These are phyloP conservation scores for Gliomastix tumulicola DNA, from an alignment of 2,329 filamentous ascomycete genomes.

Conservation along the genomic window DNA sequence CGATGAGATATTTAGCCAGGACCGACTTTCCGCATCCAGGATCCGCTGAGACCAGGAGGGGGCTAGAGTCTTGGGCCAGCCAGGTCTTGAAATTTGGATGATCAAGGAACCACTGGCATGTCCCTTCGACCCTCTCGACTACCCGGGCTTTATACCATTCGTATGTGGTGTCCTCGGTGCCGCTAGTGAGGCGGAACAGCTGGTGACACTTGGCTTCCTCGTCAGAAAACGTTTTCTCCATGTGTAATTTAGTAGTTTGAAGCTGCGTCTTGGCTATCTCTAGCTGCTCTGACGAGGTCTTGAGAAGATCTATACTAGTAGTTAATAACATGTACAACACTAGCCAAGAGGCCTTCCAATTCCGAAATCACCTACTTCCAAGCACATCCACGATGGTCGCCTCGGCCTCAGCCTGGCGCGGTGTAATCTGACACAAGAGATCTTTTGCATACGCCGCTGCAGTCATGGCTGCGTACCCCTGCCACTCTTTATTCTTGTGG, in stretches of 20 bases:
- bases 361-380: too few species aligned
- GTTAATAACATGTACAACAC: too few species aligned
- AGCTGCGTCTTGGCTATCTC: too few species aligned
- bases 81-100: constrained; percentile 19
- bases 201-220: constrained; percentile 8
- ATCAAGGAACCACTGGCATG: constrained; percentile 21
- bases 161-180: constrained; percentile 10
- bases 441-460: constrained; percentile 16
- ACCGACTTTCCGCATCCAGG: constrained; percentile 31
- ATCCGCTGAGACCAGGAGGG: constrained; percentile 25
- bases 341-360: too few species aligned
- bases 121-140: not conserved
- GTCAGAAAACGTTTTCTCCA: too few species aligned
- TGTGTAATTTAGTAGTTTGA: too few species aligned
- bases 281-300: too few species aligned
- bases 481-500: constrained; percentile 17
- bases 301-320: too few species aligned
- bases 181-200: constrained; percentile 6
- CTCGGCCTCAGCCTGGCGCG: not conserved
- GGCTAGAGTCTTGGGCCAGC: constrained; percentile 14
- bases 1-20: constrained; percentile 22
- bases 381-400: constrained; percentile 1
- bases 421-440: constrained; percentile 3
- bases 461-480: constrained; percentile 13
- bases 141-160: constrained; percentile 12